Percentiles rank a stretch among this genome's conserved stretches.
Evolutionary conservation across 805 yeast species (phyloP).

Genomic region (Kregervanrija fluxuum): DNA sequence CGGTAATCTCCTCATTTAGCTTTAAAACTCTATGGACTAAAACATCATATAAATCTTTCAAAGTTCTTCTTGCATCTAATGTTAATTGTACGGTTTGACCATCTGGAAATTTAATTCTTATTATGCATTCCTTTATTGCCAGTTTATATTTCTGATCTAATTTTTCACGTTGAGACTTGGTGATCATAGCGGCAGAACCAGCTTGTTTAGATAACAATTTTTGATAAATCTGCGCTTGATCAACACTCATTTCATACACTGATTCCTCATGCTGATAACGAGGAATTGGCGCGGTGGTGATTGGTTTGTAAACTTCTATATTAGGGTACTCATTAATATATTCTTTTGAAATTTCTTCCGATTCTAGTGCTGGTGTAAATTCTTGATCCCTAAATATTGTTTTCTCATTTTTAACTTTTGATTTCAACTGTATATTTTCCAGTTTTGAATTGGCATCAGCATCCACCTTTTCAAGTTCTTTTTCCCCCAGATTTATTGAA

Average conservation of each 20-base stretch:
- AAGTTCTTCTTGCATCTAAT: constrained; percentile 39
- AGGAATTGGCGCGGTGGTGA: constrained; percentile 6
- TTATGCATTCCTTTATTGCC: constrained; percentile 28
- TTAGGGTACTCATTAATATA: constrained; percentile 1
- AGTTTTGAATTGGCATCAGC: no score
- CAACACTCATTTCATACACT: constrained; percentile 39
- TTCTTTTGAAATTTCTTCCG: not conserved
- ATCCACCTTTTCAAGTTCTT: no score
- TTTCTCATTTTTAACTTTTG: not conserved
- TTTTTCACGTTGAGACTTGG: constrained; percentile 28
- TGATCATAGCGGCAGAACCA: constrained; percentile 27
- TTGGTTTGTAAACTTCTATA: constrained; percentile 16
- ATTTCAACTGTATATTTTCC: no score
- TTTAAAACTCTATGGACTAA: constrained; percentile 21
- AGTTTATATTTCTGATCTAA: constrained; percentile 19
- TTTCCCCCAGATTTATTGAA: no score
- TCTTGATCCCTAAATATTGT: not conserved
- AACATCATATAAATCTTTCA: constrained; percentile 16
- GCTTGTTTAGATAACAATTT: constrained; percentile 38
- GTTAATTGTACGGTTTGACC: constrained; percentile 41
- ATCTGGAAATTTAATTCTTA: constrained; percentile 56
- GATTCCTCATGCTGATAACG: constrained; percentile 26
- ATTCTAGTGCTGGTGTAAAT: no score
- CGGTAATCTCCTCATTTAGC: constrained; percentile 25
- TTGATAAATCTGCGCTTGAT: constrained; percentile 50